Percentiles rank a stretch among this genome's conserved stretches.
phyloP scores from a whole-genome alignment of 2,329 filamentous ascomycete genomes.

The Trichophyton mentagrophytes region DNA sequence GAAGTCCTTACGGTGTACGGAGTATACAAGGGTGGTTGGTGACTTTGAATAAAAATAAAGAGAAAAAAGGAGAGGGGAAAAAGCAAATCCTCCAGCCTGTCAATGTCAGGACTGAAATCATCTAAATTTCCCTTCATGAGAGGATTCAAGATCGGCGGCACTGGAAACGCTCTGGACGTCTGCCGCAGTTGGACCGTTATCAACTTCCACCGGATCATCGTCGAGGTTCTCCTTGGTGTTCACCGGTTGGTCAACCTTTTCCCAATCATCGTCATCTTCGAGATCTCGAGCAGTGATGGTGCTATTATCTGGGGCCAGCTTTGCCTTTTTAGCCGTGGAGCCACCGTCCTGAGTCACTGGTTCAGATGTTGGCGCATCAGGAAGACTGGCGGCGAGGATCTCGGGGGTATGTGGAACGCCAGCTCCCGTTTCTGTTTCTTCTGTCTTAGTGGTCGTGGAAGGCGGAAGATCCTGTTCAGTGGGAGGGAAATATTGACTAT shows the following conservation, averaged over 20 bases:
- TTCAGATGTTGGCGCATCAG: slow-evolving; percentile 37
- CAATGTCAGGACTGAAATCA: background rate
- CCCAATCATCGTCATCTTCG: slow-evolving; percentile 29
- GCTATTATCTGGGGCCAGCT: background rate
- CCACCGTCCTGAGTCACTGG: slow-evolving; percentile 28
- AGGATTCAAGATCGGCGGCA: slow-evolving; percentile 14
- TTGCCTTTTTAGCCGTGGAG: slow-evolving; percentile 3
- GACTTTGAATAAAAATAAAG: background rate
- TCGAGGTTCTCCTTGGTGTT: slow-evolving; percentile 19
- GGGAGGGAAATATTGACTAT: slow-evolving; percentile 39
- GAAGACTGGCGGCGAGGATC: slow-evolving; percentile 33
- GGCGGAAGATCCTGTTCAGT: slow-evolving; percentile 17
- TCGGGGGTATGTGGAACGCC: slow-evolving; percentile 15
- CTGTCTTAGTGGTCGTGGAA: background rate
- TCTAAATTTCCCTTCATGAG: slow-evolving; percentile 9
- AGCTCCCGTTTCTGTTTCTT: background rate
- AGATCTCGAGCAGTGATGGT: slow-evolving; percentile 10
- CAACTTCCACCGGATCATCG: slow-evolving; percentile 25
- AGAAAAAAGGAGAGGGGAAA: background rate
- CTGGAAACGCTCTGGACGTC: slow-evolving; percentile 28
- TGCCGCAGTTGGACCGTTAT: slow-evolving; percentile 19
- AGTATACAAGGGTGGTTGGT: background rate
- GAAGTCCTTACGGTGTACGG: background rate
- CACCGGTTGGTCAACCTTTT: slow-evolving; percentile 24
- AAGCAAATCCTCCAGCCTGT: background rate